Evolutionary conservation across 148 eudicot species (phyloP), one percentile per base, ranked within the genome.

Genomic region (Salicornia ramosissima): DNA sequence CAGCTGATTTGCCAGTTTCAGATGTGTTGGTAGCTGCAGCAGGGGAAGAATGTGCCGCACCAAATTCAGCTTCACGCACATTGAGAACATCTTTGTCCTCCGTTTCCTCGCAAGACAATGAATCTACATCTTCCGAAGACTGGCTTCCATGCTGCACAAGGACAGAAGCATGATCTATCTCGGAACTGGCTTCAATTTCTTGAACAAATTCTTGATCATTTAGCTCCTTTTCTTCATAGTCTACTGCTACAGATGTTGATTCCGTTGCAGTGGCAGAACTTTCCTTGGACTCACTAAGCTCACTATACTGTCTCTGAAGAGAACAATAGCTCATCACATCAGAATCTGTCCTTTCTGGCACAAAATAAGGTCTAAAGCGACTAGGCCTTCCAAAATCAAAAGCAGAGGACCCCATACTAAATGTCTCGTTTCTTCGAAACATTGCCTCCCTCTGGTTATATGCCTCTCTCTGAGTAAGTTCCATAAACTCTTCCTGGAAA

Each of bases 381-480:
- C 76, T 82, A 19, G 79, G 74, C 72, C 77, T 50, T 80, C 81
- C 82, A 46, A 83, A 79, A 58, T 81, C 87, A 69, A 89, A 87
- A 47, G 59, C 9, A 21, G 91, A 82, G 19, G 96, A 83, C 1
- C 96, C 83, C 34, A 85, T 65, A 66, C 56, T 84, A 55, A 87
- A 89, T 70, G 83, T 89, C 65, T 87, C 96, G 57, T 83, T 84
- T 75, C 96, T 89, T 45, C 86, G 78, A 64, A 87, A 89, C 13
- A 85, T 18, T 0, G 87, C 78, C 50, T 84, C 91, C 68, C 80
- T 86, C 64, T 75, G 76, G 69, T 78, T 69, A 55, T 33, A 33
- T 46, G 86, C 72, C 64, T 86, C 95, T 67, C 82, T 83, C 53
- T 81, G 75, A 67, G 71, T 74, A 53, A 78, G 69, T 64, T 73